These are phyloP conservation scores for Chrysopogon serrulatus DNA, from an alignment of 176 grass and related monocot species.

Conservation along the genomic window DNA sequence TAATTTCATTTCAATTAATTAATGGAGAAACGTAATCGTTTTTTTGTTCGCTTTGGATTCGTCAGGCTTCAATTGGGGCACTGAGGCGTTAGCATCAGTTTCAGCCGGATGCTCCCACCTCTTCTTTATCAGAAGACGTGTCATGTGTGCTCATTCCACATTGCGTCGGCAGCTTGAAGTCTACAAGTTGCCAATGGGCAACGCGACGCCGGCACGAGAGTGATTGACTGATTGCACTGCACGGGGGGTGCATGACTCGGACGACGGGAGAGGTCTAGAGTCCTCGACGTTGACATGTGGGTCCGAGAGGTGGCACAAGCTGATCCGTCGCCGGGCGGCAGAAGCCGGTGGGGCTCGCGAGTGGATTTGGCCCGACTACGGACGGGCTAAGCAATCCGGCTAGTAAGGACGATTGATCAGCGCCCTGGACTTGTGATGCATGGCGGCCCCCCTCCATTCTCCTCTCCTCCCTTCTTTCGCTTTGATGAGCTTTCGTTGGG, in stretches of 20 bases:
- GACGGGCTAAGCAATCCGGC: not conserved
- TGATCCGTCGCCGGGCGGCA: not conserved
- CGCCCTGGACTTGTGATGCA: not conserved
- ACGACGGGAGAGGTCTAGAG: constrained; percentile 3
- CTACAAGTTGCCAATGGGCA: not conserved
- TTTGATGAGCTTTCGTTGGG: constrained; percentile 25
- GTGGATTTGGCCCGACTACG: constrained; percentile 12
- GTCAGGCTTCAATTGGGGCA: not conserved
- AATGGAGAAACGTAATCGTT: not conserved
- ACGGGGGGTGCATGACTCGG: not conserved
- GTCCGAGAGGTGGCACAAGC: not conserved
- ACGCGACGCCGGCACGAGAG: not conserved
- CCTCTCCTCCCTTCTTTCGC: not conserved
- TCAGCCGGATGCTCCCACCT: not conserved
- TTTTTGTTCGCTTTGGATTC: not conserved
- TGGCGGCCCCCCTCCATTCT: not conserved
- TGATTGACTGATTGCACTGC: not conserved
- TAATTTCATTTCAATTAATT: not conserved
- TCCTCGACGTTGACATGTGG: constrained; percentile 29
- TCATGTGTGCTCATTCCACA: not conserved
- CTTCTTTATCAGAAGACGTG: not conserved
- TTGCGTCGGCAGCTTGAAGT: not conserved
- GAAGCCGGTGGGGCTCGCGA: not conserved
- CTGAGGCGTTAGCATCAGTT: not conserved
- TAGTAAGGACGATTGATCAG: not conserved